Conservation (phyloP, 306 rosid genomes). For the Citrullus amarus region DNA sequence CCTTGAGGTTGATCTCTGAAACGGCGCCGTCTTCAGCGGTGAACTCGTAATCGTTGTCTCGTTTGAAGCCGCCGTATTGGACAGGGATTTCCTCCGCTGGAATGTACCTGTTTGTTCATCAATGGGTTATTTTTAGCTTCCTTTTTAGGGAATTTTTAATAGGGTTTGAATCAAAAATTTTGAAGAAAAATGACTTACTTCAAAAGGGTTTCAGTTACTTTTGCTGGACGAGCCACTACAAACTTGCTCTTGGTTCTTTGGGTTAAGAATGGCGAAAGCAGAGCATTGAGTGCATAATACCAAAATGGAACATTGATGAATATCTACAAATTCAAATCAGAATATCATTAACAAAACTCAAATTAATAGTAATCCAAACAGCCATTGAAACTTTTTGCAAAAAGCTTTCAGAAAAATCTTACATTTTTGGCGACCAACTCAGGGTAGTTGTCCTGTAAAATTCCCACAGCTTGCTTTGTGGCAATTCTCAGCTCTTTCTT, state of each 20-base stretch:
- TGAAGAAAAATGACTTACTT: constrained; percentile 13
- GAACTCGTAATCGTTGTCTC: constrained; percentile 24
- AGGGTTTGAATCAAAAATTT: background rate
- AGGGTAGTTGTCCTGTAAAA: constrained; percentile 88
- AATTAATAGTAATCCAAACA: background rate
- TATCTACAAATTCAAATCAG: constrained; percentile 25
- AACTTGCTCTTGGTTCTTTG: constrained; percentile 68
- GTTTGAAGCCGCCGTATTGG: constrained; percentile 37
- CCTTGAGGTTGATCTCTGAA: constrained; percentile 23
- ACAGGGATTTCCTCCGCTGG: constrained; percentile 33
- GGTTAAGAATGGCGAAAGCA: constrained; percentile 65
- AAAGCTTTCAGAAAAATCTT: background rate
- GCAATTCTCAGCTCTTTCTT: constrained; percentile 68
- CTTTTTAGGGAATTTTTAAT: too few species aligned
- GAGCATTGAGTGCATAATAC: constrained; percentile 74
- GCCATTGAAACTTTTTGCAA: background rate
- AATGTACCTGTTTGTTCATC: constrained; percentile 21
- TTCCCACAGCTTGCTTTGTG: constrained; percentile 62
- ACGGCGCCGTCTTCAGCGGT: constrained; percentile 18
- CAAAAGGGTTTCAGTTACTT: constrained; percentile 36
- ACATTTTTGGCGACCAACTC: constrained; percentile 88
- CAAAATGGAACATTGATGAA: constrained; percentile 93
- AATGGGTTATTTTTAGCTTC: background rate
- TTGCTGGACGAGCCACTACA: constrained; percentile 38
- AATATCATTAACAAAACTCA: background rate